These are phyloP conservation scores for Onygena corvina DNA, from an alignment of 2,329 filamentous ascomycete species.

Conservation along the genomic window DNA sequence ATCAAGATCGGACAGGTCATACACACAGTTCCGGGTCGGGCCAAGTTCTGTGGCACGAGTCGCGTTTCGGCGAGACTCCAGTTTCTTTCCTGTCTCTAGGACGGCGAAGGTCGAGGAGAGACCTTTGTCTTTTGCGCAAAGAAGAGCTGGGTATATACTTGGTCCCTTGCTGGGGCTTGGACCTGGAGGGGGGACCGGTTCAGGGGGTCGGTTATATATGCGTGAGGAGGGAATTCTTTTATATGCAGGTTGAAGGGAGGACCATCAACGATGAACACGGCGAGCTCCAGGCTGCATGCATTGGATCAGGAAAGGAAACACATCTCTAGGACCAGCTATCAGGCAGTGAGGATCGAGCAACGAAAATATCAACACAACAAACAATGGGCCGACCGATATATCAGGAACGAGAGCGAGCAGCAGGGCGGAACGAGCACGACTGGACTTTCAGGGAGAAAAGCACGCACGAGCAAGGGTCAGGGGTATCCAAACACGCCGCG, in stretches of 20 bases:
- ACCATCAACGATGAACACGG: conserved; percentile 9
- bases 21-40: conserved; percentile 6
- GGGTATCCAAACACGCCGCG: conserved; percentile 5
- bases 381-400: neutral
- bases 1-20: conserved; percentile 1
- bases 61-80: neutral
- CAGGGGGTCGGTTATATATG: neutral
- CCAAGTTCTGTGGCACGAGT: neutral
- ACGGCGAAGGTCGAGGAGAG: neutral
- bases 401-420: neutral
- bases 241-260: neutral
- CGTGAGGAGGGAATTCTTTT: neutral
- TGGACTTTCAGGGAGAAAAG: neutral
- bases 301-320: conserved; percentile 10
- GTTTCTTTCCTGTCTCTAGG: neutral
- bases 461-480: neutral
- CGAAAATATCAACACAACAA: neutral
- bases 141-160: neutral
- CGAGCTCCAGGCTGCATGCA: conserved; percentile 16
- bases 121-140: too few relatives aligned
- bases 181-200: neutral
- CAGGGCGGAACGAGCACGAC: neutral
- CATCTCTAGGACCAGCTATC: conserved; percentile 14
- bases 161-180: neutral
- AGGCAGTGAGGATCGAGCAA: conserved; percentile 9